These are phyloP conservation scores for Macrotyloma uniflorum DNA, from an alignment of 306 rosid genomes.

Conservation along the genomic window DNA sequence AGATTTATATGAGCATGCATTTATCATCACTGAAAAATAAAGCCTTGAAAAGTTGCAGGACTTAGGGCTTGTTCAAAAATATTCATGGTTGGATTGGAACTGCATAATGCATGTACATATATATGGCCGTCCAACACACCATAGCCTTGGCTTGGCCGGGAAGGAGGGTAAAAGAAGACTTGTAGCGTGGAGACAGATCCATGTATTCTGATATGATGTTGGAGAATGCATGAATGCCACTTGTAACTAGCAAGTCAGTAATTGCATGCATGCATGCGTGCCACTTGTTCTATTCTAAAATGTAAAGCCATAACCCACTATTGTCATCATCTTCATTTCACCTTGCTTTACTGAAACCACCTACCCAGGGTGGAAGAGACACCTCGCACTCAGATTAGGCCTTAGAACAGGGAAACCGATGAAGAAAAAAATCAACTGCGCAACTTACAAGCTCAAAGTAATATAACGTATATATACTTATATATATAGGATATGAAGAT, in stretches of 20 bases:
- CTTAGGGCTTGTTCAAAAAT: background rate
- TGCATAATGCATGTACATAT: background rate
- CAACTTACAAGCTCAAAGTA: background rate
- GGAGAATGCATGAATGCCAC: slow-evolving; percentile 53
- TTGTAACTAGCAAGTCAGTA: slow-evolving; percentile 37
- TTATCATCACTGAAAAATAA: background rate
- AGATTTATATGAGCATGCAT: background rate
- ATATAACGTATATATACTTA: background rate
- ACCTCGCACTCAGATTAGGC: background rate
- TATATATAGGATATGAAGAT: background rate
- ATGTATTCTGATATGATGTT: slow-evolving; percentile 28
- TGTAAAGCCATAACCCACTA: slow-evolving; percentile 11
- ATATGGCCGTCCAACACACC: background rate
- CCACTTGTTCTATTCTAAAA: slow-evolving; percentile 59
- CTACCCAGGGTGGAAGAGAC: background rate
- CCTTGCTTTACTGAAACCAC: slow-evolving; percentile 32
- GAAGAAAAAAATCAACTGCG: background rate
- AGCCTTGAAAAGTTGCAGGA: background rate
- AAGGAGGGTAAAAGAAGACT: slow-evolving; percentile 11
- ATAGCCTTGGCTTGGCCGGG: background rate
- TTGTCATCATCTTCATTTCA: slow-evolving; percentile 36
- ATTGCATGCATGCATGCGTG: slow-evolving; percentile 67
- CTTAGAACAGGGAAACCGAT: background rate
- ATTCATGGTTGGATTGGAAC: background rate
- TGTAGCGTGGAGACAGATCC: slow-evolving; percentile 18